A percentile compares a stretch with the other conserved stretches of the same genome.
phyloP scores from a whole-genome alignment of 2,329 filamentous ascomycete genomes.

The Penicillium fuscoglaucum region DNA sequence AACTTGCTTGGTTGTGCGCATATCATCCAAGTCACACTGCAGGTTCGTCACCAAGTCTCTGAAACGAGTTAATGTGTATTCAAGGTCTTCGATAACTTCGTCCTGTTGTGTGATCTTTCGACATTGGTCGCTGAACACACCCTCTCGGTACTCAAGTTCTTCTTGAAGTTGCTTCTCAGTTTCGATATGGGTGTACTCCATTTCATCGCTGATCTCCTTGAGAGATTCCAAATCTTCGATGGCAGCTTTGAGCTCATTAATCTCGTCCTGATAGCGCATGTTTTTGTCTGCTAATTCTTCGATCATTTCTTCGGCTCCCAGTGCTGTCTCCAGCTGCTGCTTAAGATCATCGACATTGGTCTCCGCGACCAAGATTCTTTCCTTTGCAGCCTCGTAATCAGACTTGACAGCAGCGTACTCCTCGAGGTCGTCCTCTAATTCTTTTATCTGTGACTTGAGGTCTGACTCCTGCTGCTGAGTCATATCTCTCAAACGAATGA shows the following conservation, averaged over 20 bases:
- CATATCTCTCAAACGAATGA: slow-evolving; percentile 81
- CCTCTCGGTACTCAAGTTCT: slow-evolving; percentile 86
- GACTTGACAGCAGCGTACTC: slow-evolving; percentile 67
- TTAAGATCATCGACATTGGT: slow-evolving; percentile 79
- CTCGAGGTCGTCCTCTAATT: slow-evolving; percentile 70
- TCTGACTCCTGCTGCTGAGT: slow-evolving; percentile 83
- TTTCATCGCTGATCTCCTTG: slow-evolving; percentile 90
- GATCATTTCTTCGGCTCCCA: slow-evolving; percentile 90
- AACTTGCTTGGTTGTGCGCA: slow-evolving; percentile 86
- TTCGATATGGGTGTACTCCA: slow-evolving; percentile 89
- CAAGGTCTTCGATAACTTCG: slow-evolving; percentile 77
- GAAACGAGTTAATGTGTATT: slow-evolving; percentile 87
- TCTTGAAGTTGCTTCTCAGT: slow-evolving; percentile 93
- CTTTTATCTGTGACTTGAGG: slow-evolving; percentile 70
- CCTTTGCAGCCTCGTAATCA: slow-evolving; percentile 68
- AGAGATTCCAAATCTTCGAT: slow-evolving; percentile 86
- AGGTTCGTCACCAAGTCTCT: slow-evolving; percentile 82
- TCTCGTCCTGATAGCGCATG: slow-evolving; percentile 75
- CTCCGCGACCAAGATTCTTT: slow-evolving; percentile 71
- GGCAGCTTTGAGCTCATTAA: slow-evolving; percentile 76
- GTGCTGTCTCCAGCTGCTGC: slow-evolving; percentile 84
- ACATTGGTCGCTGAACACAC: slow-evolving; percentile 76
- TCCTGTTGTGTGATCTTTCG: slow-evolving; percentile 74
- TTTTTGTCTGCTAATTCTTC: slow-evolving; percentile 89
- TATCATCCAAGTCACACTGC: slow-evolving; percentile 85